Percentiles rank a stretch among this genome's conserved stretches.
Evolutionary conservation across 768 basidiomycete species (phyloP).

Genomic region (Paxillus involutus): DNA sequence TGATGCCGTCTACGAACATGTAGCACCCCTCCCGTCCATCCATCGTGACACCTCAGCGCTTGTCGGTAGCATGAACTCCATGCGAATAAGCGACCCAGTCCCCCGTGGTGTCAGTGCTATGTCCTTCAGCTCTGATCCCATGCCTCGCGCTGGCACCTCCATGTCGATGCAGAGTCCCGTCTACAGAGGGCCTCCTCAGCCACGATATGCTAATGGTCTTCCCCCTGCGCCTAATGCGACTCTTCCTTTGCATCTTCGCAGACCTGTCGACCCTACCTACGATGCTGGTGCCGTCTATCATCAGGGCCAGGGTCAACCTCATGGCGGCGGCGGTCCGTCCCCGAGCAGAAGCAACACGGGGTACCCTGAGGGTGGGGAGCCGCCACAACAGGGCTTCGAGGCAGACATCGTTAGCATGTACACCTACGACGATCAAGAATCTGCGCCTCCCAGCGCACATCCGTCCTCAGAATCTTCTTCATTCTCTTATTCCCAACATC

Average conservation of each 20-base stretch:
- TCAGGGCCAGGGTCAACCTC: conserved; percentile 3
- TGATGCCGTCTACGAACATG: conserved; percentile 23
- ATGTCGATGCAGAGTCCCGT: conserved; percentile 46
- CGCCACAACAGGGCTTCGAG: conserved; percentile 29
- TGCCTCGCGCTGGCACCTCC: conserved; percentile 56
- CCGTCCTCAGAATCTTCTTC: conserved; percentile 23
- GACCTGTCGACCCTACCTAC: conserved; percentile 30
- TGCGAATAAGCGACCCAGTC: conserved; percentile 49
- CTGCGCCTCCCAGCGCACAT: conserved; percentile 30
- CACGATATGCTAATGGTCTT: conserved; percentile 43
- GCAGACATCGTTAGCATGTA: conserved; percentile 37
- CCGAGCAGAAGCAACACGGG: conserved; percentile 27
- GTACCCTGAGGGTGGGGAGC: conserved; percentile 24
- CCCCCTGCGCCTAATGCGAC: conserved; percentile 30
- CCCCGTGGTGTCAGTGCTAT: conserved; percentile 30
- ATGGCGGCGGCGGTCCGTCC: conserved; percentile 6
- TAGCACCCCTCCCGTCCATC: conserved; percentile 35
- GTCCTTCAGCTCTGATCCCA: conserved; percentile 40
- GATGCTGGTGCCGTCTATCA: conserved; percentile 23
- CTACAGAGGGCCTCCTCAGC: conserved; percentile 32
- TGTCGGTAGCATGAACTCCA: conserved; percentile 51
- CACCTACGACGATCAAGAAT: conserved; percentile 38
- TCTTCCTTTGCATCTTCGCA: conserved; percentile 18
- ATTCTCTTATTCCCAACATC: conserved; percentile 13
- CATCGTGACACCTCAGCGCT: conserved; percentile 42